These are phyloP conservation scores for Russula sp. DNA, from an alignment of 768 basidiomycete species.

Conservation along the genomic window DNA sequence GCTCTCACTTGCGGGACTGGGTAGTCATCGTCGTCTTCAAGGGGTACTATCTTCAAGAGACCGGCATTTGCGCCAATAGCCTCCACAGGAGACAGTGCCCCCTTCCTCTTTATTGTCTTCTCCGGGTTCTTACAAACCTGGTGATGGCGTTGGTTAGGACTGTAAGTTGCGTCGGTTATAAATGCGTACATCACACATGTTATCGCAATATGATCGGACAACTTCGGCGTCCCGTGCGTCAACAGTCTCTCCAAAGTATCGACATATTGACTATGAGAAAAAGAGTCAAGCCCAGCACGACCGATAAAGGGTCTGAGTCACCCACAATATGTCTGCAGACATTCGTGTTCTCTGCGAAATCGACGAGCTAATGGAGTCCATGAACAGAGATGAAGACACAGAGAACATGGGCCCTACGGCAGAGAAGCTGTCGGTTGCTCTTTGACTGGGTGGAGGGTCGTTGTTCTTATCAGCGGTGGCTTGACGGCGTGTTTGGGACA, in stretches of 20 bases:
- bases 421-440: conserved; percentile 56
- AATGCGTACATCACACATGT: conserved; percentile 69
- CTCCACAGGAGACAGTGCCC: conserved; percentile 43
- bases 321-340: conserved; percentile 70
- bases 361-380: conserved; percentile 35
- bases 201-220: conserved; percentile 51
- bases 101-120: conserved; percentile 47
- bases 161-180: not conserved
- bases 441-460: conserved; percentile 58
- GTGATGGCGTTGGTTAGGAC: not conserved
- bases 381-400: conserved; percentile 29
- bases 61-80: conserved; percentile 27
- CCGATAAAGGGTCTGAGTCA: conserved; percentile 2
- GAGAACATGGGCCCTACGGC: conserved; percentile 39
- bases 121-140: conserved; percentile 79
- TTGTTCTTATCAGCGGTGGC: conserved; percentile 38
- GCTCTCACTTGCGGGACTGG: conserved; percentile 8
- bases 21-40: conserved; percentile 30
- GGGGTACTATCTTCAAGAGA: conserved; percentile 16
- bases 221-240: conserved; percentile 41
- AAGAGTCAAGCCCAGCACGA: not conserved
- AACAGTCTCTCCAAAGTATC: conserved; percentile 72
- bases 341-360: conserved; percentile 52
- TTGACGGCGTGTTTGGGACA: conserved; percentile 41
- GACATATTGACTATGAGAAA: conserved; percentile 55